Base-by-base conservation (phyloP, 2,329 filamentous ascomycete genomes). In the Xylariaceae sp. region DNA sequence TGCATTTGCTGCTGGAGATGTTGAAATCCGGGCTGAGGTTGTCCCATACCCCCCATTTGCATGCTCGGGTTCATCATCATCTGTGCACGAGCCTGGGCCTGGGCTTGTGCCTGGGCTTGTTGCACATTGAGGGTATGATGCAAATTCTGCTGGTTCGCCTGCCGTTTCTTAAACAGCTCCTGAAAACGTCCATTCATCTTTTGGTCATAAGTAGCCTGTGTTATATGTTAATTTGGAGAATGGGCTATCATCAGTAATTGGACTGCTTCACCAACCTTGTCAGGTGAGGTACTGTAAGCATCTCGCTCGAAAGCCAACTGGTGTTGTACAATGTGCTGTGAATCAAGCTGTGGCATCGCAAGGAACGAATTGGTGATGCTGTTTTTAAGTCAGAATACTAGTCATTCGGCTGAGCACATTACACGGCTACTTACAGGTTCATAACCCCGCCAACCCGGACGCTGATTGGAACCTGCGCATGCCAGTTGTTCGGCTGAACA, bases 1-100 rank as follows among this genome's bases (percentile, higher is more conserved):
- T 81, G 78, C 74, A 79, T 78, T 41, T 70, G 74, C 41, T 78
- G 76, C 44, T 79, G 77, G 28, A 81, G 66, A 36, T 75, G 71
- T 46, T 77, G 77, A 43, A 82, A 81, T 1, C 68, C 71, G 51
- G 72, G 76, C 45, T 75, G 78, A 6, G 64, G 67, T 51, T 74
- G 74, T 1, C 66, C 67, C 61, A 75, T 70, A 11, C 68, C 68
- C 28, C 76, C 69, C 30, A 79, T 72, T 47, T 73, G 72, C 65
- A 78, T 70, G 42, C 69, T 72, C 41, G 72, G 70, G 43, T 68
- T 75, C 66, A 78, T 71, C 64, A 79, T 66, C 40, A 74, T 64
- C 45, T 73, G 68, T 7, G 63, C 57, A 42, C 64, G 64, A 19
- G 61, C 63, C 44, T 67, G 30, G 30, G 30, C 30, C 13, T 32